phyloP scores from a whole-genome alignment of 2,329 filamentous ascomycete genomes.

The Teratosphaeria destructans region DNA sequence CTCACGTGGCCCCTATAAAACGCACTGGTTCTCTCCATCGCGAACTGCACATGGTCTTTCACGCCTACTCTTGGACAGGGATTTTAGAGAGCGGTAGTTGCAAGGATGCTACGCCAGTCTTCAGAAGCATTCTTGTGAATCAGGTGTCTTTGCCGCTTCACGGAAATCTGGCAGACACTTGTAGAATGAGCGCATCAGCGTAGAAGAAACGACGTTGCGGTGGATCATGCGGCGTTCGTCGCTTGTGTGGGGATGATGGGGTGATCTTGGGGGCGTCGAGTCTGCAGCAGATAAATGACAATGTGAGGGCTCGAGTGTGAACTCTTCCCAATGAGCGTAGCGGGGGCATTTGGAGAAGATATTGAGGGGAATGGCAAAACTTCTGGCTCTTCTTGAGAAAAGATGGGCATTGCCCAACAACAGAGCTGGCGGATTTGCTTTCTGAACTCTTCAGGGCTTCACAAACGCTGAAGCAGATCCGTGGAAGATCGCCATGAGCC shows the following conservation, averaged over 20 bases:
- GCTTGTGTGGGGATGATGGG: constrained; percentile 25
- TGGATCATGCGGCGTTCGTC: constrained; percentile 38
- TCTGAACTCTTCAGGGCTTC: too few relatives aligned
- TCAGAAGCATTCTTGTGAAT: constrained; percentile 32
- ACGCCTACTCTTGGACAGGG: constrained; percentile 28
- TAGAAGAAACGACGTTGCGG: constrained; percentile 35
- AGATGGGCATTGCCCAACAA: background rate
- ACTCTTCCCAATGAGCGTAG: constrained; percentile 15
- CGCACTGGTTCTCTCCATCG: constrained; percentile 35
- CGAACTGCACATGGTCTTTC: constrained; percentile 34
- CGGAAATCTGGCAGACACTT: constrained; percentile 26
- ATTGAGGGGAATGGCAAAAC: constrained; percentile 9
- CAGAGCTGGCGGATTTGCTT: too few relatives aligned
- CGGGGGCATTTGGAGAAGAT: constrained; percentile 8
- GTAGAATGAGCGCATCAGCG: constrained; percentile 29
- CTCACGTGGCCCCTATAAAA: constrained; percentile 34
- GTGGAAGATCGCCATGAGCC: too few relatives aligned
- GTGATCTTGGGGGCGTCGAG: constrained; percentile 31
- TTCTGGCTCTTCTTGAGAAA: background rate
- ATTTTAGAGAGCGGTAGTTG: constrained; percentile 13
- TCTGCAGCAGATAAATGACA: constrained; percentile 22
- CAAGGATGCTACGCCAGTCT: constrained; percentile 22
- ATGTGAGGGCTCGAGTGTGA: constrained; percentile 18
- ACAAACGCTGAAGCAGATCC: too few relatives aligned
- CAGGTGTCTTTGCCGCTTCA: constrained; percentile 34